A percentile compares a stretch with the other conserved stretches of the same genome.
These are phyloP conservation scores for Plasmodiophora brassicae DNA, from an alignment of 208 protist genomes.

Conservation along the genomic window DNA sequence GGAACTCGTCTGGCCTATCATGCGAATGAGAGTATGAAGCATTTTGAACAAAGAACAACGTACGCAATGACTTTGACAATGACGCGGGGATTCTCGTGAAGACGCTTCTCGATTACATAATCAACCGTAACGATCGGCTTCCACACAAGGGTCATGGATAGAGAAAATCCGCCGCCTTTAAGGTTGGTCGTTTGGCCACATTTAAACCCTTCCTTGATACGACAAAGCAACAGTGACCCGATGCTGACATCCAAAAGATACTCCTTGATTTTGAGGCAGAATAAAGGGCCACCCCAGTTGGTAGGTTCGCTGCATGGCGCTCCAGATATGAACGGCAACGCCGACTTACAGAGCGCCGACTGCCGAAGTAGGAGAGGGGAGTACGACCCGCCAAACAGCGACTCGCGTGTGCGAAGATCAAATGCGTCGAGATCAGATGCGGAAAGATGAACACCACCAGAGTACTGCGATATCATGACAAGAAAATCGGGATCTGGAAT, in stretches of 20 bases:
- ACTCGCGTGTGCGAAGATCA: no score
- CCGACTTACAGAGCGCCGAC: no score
- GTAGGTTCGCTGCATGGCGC: no score
- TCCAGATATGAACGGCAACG: no score
- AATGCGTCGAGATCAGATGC: no score
- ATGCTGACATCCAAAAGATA: constrained; percentile 12
- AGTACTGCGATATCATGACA: background rate
- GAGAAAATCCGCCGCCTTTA: background rate
- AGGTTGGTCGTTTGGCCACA: background rate
- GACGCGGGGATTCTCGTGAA: background rate
- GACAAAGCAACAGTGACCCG: background rate
- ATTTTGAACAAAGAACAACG: background rate
- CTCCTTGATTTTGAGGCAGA: constrained; percentile 14
- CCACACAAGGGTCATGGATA: background rate
- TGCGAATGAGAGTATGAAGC: no score
- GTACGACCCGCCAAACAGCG: no score
- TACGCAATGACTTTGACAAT: background rate
- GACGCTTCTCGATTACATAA: background rate
- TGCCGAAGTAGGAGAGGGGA: no score
- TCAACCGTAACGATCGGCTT: constrained; percentile 15
- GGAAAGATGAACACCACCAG: background rate
- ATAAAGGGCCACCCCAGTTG: no score
- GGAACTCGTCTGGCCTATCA: constrained; percentile 2
- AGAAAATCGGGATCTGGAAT: constrained; percentile 13
- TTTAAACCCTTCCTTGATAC: constrained; percentile 3